These are phyloP conservation scores for Paradendryphiella salina DNA, from an alignment of 2,329 filamentous ascomycete species.

Conservation along the genomic window DNA sequence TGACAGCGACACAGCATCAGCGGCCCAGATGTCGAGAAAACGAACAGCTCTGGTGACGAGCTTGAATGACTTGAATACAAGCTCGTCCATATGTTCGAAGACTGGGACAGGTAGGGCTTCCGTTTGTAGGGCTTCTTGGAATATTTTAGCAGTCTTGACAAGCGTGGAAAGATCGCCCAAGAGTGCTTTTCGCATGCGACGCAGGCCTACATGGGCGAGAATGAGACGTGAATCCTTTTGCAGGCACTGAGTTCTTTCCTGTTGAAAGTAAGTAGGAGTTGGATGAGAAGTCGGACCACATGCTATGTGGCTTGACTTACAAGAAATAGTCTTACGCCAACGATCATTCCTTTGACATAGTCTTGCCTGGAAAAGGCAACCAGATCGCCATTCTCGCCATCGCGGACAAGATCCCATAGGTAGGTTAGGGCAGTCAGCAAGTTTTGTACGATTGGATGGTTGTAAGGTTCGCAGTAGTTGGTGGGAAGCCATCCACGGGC, in stretches of 20 bases:
- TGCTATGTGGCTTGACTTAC: slow-evolving; percentile 57
- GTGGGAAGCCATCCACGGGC: slow-evolving; percentile 94
- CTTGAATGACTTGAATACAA: slow-evolving; percentile 91
- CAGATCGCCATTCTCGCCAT: slow-evolving; percentile 72
- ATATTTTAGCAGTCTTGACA: slow-evolving; percentile 82
- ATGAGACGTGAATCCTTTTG: slow-evolving; percentile 79
- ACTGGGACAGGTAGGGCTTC: slow-evolving; percentile 50
- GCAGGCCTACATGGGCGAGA: slow-evolving; percentile 72
- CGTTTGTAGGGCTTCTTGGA: slow-evolving; percentile 71
- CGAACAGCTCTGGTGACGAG: slow-evolving; percentile 89
- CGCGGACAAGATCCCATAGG: slow-evolving; percentile 88
- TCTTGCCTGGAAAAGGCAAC: slow-evolving; percentile 87
- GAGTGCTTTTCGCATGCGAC: slow-evolving; percentile 81
- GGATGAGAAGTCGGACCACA: not conserved
- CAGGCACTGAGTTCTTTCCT: slow-evolving; percentile 88
- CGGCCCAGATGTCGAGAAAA: slow-evolving; percentile 84
- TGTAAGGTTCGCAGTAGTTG: slow-evolving; percentile 96
- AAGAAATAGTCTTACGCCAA: slow-evolving; percentile 85
- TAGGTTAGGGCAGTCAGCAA: slow-evolving; percentile 84
- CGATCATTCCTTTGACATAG: slow-evolving; percentile 91
- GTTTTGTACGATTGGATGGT: slow-evolving; percentile 82
- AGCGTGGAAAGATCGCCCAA: slow-evolving; percentile 86
- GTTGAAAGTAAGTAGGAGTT: slow-evolving; percentile 23
- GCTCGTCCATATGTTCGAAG: slow-evolving; percentile 83
- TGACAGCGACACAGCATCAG: slow-evolving; percentile 57